Conservation (phyloP, 1,284 basidiomycete species). For the Ustilago esculenta region DNA sequence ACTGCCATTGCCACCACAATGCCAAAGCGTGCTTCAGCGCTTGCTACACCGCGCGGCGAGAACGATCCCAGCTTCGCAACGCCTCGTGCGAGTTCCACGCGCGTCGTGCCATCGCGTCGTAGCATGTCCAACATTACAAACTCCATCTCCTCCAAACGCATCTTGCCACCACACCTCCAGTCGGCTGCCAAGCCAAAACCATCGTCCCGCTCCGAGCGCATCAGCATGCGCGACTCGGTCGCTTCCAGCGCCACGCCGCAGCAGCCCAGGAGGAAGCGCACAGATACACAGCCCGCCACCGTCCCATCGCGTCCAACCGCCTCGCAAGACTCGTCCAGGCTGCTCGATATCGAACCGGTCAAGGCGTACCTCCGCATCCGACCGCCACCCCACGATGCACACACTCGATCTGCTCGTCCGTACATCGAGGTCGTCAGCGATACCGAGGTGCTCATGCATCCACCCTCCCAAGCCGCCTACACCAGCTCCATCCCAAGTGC, state of each 20-base stretch:
- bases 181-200: conserved; percentile 11
- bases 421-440: conserved; percentile 67
- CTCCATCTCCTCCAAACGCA: conserved; percentile 31
- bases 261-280: conserved; percentile 33
- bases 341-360: conserved; percentile 40
- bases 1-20: conserved; percentile 9
- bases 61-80: conserved; percentile 35
- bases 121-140: conserved; percentile 49
- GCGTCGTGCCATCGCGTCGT: conserved; percentile 11
- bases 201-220: conserved; percentile 4
- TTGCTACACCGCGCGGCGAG: conserved; percentile 33
- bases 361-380: conserved; percentile 62
- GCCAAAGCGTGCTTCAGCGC: conserved; percentile 21
- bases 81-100: conserved; percentile 16
- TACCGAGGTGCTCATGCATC: conserved; percentile 70
- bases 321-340: conserved; percentile 14
- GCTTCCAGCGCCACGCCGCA: conserved; percentile 31
- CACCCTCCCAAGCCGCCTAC: conserved; percentile 61
- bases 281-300: conserved; percentile 33
- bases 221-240: conserved; percentile 3
- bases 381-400: conserved; percentile 39
- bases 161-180: conserved; percentile 30
- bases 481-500: conserved; percentile 14
- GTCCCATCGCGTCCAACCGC: conserved; percentile 33
- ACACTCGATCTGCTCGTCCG: conserved; percentile 33